phyloP scores from a whole-genome alignment of 129 eudicot species.

The Solidago caesia region DNA sequence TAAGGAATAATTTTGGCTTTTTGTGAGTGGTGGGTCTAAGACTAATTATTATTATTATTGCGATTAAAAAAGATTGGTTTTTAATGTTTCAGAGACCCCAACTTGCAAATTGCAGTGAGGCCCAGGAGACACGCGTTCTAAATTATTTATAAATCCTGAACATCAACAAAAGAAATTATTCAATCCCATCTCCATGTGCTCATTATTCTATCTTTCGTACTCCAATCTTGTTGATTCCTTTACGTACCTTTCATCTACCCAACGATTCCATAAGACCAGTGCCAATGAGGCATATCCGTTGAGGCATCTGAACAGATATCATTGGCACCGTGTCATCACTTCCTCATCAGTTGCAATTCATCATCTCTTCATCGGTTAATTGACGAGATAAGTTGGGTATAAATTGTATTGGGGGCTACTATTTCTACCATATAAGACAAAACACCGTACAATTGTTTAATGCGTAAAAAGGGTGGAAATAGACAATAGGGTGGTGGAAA shows the following conservation, averaged over 20 bases:
- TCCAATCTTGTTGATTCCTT: background rate
- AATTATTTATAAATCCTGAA: slow-evolving; percentile 1
- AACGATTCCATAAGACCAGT: too few species aligned
- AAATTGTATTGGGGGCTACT: too few species aligned
- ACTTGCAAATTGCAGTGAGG: background rate
- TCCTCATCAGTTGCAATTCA: too few species aligned
- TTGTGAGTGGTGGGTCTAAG: slow-evolving; percentile 12
- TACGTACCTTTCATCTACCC: background rate
- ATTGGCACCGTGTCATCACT: too few species aligned
- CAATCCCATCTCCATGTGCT: slow-evolving; percentile 2
- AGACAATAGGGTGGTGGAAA: too few species aligned
- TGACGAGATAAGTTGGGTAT: too few species aligned
- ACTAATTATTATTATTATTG: background rate
- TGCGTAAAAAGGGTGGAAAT: too few species aligned
- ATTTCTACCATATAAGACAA: too few species aligned
- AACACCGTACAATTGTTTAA: too few species aligned
- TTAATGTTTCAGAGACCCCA: background rate
- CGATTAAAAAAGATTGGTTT: slow-evolving; percentile 10
- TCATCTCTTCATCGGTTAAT: too few species aligned
- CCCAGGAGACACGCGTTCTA: slow-evolving; percentile 11
- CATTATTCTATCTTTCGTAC: slow-evolving; percentile 7
- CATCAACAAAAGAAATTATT: background rate
- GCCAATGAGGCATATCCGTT: background rate
- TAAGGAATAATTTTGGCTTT: slow-evolving; percentile 7
- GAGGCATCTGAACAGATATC: too few species aligned